Evolutionary conservation across 148 eudicot species (phyloP).

Genomic region (Vaccinium darrowii): DNA sequence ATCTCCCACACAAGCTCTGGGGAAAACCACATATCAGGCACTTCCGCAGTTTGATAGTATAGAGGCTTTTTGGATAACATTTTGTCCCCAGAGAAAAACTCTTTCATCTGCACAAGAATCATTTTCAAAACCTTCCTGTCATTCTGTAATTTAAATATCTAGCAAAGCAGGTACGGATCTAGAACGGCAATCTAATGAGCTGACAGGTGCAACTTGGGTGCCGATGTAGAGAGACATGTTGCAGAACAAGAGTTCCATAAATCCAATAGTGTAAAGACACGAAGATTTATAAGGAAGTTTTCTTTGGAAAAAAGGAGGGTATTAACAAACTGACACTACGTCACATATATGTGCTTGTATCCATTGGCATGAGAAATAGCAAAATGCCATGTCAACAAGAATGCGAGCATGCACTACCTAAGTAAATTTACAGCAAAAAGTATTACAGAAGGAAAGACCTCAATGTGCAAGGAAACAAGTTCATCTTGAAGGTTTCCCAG

Average conservation of each 20-base stretch:
- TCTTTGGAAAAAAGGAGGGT: background rate
- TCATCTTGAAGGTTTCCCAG: background rate
- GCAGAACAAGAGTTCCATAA: background rate
- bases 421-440: background rate
- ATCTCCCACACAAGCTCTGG: constrained; percentile 90
- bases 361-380: background rate
- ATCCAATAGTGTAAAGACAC: background rate
- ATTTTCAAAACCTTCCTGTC: background rate
- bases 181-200: background rate
- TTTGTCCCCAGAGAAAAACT: constrained; percentile 73
- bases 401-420: too few species aligned
- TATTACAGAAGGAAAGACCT: background rate
- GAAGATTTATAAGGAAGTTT: background rate
- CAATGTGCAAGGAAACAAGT: background rate
- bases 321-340: background rate
- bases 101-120: constrained; percentile 71
- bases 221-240: background rate
- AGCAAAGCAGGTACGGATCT: background rate
- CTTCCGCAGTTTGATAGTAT: constrained; percentile 77
- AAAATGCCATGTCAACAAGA: background rate
- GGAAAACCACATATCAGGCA: constrained; percentile 85
- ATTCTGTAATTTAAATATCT: background rate
- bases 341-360: background rate
- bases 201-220: background rate
- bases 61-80: constrained; percentile 62